These are phyloP conservation scores for Trichoderma asperellum DNA, from an alignment of 2,329 filamentous ascomycete species.

Conservation along the genomic window DNA sequence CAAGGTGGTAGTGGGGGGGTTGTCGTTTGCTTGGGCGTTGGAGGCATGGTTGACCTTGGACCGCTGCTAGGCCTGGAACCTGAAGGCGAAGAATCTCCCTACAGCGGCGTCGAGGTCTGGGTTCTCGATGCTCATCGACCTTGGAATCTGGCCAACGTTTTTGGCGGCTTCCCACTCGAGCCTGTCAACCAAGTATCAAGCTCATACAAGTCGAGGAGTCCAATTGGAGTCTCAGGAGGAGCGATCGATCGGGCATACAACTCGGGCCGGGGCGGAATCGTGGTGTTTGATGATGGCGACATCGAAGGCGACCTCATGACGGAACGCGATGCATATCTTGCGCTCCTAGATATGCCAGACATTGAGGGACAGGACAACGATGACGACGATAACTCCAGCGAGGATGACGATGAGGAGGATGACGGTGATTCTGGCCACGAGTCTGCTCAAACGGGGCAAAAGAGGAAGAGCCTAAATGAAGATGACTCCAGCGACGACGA, in stretches of 20 bases:
- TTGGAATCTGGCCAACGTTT: conserved; percentile 94
- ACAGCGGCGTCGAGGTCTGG: conserved; percentile 93
- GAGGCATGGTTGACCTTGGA: conserved; percentile 86
- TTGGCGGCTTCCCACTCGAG: conserved; percentile 70
- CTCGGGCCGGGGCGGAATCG: conserved; percentile 80
- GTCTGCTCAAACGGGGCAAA: conserved; percentile 57
- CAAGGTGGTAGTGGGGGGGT: conserved; percentile 85
- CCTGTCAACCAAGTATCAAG: conserved; percentile 52
- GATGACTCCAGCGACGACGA: conserved; percentile 74
- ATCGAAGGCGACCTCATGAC: conserved; percentile 78
- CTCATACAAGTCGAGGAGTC: conserved; percentile 56
- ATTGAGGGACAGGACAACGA: conserved; percentile 77
- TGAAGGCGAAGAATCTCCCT: conserved; percentile 67
- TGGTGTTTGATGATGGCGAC: conserved; percentile 96
- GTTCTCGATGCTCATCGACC: conserved; percentile 87
- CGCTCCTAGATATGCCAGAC: conserved; percentile 89
- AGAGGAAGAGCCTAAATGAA: conserved; percentile 78
- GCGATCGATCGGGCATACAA: conserved; percentile 73
- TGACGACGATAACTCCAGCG: conserved; percentile 59
- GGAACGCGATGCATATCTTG: conserved; percentile 82
- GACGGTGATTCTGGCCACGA: conserved; percentile 47
- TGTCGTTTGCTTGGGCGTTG: conserved; percentile 90
- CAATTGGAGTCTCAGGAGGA: conserved; percentile 71
- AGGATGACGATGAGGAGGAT: conserved; percentile 52
- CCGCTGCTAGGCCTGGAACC: conserved; percentile 71